Base-by-base conservation (phyloP, 2,329 filamentous ascomycete genomes). In the Simplicillium sp. region DNA sequence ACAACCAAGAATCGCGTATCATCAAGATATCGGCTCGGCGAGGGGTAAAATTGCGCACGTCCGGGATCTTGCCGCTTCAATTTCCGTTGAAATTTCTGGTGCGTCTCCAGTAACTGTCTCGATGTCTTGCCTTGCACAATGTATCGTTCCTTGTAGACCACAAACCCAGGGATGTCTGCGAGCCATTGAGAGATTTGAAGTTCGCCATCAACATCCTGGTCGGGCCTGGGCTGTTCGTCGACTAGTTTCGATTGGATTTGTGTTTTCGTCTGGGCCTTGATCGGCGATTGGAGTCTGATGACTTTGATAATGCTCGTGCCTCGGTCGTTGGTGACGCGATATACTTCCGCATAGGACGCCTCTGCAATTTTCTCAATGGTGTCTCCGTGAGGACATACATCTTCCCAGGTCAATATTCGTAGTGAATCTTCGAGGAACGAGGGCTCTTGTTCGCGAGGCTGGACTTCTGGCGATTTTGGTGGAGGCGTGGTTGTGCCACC, bases 281-380 rank as follows among this genome's bases (percentile, higher is more conserved):
- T 74, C 4, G 73, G 72, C 1, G 75, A 79, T 11, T 70, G 57
- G 9, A 82, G 65, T 2, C 77, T 70, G 43, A 82, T 77, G 15
- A 75, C 71, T 49, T 82, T 82, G 58, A 82, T 75, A 50, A 82
- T 80, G 54, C 75, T 80, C 18, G 72, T 77, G 8, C 76, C 77
- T 13, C 68, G 64, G 35, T 67, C 62, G 51, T 79, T 81, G 36
- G 65, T 73, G 47, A 82, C 67, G 9, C 76, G 74, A 49, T 81
- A 82, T 9, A 82, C 76, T 53, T 82, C 78, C 6, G 78, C 77
- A 48, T 75, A 82, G 2, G 78, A 82, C 5, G 78, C 77, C 53
- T 82, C 78, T 9, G 78, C 77, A 38, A 82, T 82, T 57, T 82
- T 82, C 34, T 68, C 65, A 37, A 82, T 75, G 29, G 58, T 56